phyloP scores from a whole-genome alignment of 2,329 filamentous ascomycete genomes.

The Clonostachys chloroleuca region DNA sequence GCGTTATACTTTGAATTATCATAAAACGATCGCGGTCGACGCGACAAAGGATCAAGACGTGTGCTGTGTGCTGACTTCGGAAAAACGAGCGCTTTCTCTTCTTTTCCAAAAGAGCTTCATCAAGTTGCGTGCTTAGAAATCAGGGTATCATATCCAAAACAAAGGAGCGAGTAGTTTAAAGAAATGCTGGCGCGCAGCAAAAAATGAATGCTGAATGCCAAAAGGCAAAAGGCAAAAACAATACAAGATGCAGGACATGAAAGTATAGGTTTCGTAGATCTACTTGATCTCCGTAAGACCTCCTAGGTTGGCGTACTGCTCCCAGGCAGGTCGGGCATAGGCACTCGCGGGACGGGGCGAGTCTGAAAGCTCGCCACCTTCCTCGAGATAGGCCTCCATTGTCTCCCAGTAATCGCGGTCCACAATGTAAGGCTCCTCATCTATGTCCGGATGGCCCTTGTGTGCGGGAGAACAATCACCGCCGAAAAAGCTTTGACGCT shows the following conservation, averaged over 20 bases:
- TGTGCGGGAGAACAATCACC: neutral
- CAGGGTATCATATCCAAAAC: no score
- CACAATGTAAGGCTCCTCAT: neutral
- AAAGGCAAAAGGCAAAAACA: no score
- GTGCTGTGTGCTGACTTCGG: no score
- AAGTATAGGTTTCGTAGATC: neutral
- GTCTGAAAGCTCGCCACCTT: slow-evolving; percentile 8
- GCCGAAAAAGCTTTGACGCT: neutral
- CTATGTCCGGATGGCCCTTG: neutral
- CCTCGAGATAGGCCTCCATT: slow-evolving; percentile 28
- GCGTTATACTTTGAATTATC: no score
- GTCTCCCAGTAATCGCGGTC: slow-evolving; percentile 24
- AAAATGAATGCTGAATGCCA: no score
- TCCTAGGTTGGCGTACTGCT: slow-evolving; percentile 40
- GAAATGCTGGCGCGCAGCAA: no score
- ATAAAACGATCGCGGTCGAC: no score
- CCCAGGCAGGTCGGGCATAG: slow-evolving; percentile 30
- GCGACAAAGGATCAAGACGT: no score
- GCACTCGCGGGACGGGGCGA: slow-evolving; percentile 1
- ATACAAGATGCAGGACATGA: neutral
- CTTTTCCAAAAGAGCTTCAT: no score
- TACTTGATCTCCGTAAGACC: slow-evolving; percentile 30
- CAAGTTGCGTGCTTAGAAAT: no score
- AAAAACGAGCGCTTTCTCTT: no score
- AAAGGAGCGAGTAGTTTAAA: no score